Conservation (phyloP, 2,329 filamentous ascomycete species). For the Aspergillus sp. region DNA sequence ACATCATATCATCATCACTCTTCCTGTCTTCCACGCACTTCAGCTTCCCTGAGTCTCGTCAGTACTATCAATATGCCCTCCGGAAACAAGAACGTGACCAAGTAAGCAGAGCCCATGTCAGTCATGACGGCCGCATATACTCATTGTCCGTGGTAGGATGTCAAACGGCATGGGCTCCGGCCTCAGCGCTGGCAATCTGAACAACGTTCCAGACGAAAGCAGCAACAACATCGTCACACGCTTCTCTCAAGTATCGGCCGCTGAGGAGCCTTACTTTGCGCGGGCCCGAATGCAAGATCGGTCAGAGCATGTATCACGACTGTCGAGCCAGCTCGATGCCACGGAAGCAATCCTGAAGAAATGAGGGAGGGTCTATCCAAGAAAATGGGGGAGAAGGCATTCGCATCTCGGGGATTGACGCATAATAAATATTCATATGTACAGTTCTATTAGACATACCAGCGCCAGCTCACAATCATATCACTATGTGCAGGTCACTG, state of each 20-base stretch:
- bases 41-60: neutral
- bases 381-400: conserved; percentile 1
- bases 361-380: conserved; percentile 7
- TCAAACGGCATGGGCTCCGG: conserved; percentile 23
- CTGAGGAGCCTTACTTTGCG: conserved; percentile 33
- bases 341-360: conserved; percentile 28
- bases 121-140: neutral
- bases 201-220: conserved; percentile 23
- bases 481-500: neutral
- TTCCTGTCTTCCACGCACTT: neutral
- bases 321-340: conserved; percentile 29
- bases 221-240: conserved; percentile 23
- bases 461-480: neutral
- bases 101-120: conserved; percentile 10
- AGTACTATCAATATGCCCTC: conserved; percentile 13
- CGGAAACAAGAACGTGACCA: conserved; percentile 10
- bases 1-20: neutral
- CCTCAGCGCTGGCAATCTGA: conserved; percentile 27
- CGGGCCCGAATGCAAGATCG: conserved; percentile 30
- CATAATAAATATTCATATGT: conserved; percentile 4
- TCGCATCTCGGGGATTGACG: neutral
- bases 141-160: conserved; percentile 10
- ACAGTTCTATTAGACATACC: conserved; percentile 8
- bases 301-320: conserved; percentile 26
- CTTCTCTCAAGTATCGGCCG: conserved; percentile 24